These are phyloP conservation scores for Fusarium secorum DNA, from an alignment of 2,329 filamentous ascomycete species.

Conservation along the genomic window DNA sequence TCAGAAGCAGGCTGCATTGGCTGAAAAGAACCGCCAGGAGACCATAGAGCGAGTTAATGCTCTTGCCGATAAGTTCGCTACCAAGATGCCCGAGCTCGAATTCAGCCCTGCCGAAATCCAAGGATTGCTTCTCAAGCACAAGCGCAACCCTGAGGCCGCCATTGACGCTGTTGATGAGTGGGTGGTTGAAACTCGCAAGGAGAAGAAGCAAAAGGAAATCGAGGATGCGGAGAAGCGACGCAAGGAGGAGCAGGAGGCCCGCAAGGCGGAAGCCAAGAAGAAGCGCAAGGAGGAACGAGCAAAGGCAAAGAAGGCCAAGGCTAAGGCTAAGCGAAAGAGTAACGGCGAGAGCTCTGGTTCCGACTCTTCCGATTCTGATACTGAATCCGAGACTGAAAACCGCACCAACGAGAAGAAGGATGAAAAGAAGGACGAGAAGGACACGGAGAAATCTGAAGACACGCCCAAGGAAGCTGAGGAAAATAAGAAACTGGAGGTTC, in stretches of 20 bases:
- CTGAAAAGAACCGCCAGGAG: conserved; percentile 45
- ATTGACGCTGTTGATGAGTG: conserved; percentile 58
- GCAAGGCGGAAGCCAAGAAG: conserved; percentile 43
- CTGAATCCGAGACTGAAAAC: conserved; percentile 37
- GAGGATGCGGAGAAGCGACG: conserved; percentile 53
- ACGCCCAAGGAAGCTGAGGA: not conserved
- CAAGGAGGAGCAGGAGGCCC: conserved; percentile 46
- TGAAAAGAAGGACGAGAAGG: conserved; percentile 28
- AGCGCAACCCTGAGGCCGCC: conserved; percentile 59
- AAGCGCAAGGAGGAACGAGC: conserved; percentile 40
- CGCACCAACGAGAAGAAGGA: conserved; percentile 28
- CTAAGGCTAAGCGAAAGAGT: conserved; percentile 35
- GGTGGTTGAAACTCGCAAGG: conserved; percentile 58
- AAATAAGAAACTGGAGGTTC: conserved; percentile 15
- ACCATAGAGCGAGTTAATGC: conserved; percentile 52
- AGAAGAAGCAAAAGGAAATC: conserved; percentile 56
- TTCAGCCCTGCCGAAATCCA: conserved; percentile 70
- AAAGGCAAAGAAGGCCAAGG: conserved; percentile 37
- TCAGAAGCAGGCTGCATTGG: conserved; percentile 44
- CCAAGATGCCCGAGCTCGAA: conserved; percentile 60
- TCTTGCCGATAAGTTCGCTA: conserved; percentile 59
- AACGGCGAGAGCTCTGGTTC: conserved; percentile 36
- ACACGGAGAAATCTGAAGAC: conserved; percentile 21
- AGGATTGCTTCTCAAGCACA: conserved; percentile 64
- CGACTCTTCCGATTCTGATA: conserved; percentile 35